These are phyloP conservation scores for Aspergillus campestris DNA, from an alignment of 495 filamentous ascomycete genomes.

Conservation along the genomic window DNA sequence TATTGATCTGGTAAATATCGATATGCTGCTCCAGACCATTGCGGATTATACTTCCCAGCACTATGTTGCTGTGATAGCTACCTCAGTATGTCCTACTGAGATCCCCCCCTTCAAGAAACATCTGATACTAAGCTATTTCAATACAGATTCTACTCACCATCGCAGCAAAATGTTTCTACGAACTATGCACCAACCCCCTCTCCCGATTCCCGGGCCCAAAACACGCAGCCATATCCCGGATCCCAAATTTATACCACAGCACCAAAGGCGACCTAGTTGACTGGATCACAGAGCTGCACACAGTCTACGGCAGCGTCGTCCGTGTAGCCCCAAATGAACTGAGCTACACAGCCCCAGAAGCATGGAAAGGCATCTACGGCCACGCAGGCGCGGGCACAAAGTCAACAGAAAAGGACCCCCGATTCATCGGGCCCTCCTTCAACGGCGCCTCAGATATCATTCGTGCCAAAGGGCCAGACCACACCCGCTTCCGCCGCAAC, in stretches of 20 bases:
- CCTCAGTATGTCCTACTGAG: too few relatives aligned
- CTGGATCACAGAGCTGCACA: slow-evolving; percentile 13
- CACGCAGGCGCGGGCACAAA: slow-evolving; percentile 12
- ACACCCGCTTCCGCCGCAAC: slow-evolving; percentile 30
- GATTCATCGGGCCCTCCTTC: slow-evolving; percentile 17
- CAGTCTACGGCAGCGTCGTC: slow-evolving; percentile 36
- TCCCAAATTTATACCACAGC: slow-evolving; percentile 10
- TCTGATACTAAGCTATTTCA: too few relatives aligned
- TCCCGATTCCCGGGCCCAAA: slow-evolving; percentile 34
- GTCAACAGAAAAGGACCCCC: slow-evolving; percentile 1
- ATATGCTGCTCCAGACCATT: too few relatives aligned
- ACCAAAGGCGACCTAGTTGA: slow-evolving; percentile 1
- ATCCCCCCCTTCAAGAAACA: too few relatives aligned
- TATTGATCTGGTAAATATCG: too few relatives aligned
- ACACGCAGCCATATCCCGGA: slow-evolving; percentile 27
- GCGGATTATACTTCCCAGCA: too few relatives aligned
- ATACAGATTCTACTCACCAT: too few relatives aligned
- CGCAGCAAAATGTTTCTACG: slow-evolving; percentile 18
- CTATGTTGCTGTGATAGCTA: too few relatives aligned
- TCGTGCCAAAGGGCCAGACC: slow-evolving; percentile 5
- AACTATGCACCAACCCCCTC: slow-evolving; percentile 38
- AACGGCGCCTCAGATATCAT: slow-evolving; percentile 22
- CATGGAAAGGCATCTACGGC: slow-evolving; percentile 51
- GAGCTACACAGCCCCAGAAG: slow-evolving; percentile 39
- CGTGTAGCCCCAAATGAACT: slow-evolving; percentile 47